Evolutionary conservation across 2,329 filamentous ascomycete genomes (phyloP).

Genomic region (Camptophora hylomeconis): DNA sequence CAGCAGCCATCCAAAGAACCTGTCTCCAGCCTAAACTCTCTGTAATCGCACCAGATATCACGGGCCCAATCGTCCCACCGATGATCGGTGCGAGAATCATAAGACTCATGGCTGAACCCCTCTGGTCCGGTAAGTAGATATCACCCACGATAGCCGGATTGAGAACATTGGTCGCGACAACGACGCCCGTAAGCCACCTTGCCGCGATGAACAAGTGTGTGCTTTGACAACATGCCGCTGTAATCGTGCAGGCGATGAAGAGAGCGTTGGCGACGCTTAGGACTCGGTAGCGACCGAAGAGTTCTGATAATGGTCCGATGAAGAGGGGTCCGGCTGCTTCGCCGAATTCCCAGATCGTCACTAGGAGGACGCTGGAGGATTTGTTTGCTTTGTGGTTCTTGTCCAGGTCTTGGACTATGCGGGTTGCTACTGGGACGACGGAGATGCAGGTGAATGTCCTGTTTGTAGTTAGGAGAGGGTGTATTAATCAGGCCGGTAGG

Average conservation of each 20-base stretch:
- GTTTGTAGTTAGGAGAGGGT: conserved; percentile 1
- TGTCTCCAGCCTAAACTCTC: conserved; percentile 16
- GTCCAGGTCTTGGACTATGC: conserved; percentile 35
- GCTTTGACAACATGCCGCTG: conserved; percentile 27
- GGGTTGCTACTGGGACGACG: conserved; percentile 40
- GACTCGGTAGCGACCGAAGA: conserved; percentile 27
- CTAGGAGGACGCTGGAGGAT: conserved; percentile 37
- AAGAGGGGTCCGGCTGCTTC: conserved; percentile 34
- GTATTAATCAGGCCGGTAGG: background rate
- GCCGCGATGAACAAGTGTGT: conserved; percentile 28
- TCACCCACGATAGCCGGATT: conserved; percentile 53
- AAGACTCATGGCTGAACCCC: conserved; percentile 46
- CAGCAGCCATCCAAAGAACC: conserved; percentile 15
- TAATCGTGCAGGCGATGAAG: conserved; percentile 31
- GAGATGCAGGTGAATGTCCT: conserved; percentile 47
- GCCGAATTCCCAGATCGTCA: conserved; percentile 38
- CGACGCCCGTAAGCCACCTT: conserved; percentile 30
- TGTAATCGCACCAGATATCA: conserved; percentile 16
- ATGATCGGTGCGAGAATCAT: conserved; percentile 46
- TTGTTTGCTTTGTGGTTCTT: conserved; percentile 27
- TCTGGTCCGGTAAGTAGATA: conserved; percentile 44
- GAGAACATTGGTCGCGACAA: conserved; percentile 40
- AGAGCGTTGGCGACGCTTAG: conserved; percentile 29
- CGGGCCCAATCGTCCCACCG: conserved; percentile 15
- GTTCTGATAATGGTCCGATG: conserved; percentile 33